Conservation (phyloP, 148 eudicot genomes). For the Persicaria maculosa region DNA sequence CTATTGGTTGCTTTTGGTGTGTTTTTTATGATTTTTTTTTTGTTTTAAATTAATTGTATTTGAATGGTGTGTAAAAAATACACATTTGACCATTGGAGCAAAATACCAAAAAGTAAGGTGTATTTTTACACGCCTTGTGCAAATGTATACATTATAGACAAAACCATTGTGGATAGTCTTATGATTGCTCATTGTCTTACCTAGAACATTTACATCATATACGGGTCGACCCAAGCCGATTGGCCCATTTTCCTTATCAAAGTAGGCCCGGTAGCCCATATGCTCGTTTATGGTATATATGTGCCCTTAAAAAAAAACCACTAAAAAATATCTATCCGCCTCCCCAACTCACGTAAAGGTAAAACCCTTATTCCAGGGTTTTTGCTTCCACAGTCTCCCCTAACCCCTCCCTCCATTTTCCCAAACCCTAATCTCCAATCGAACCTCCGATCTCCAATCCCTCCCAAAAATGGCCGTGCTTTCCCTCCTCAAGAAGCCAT, state of each 20-base stretch:
- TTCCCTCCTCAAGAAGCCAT: conserved; percentile 14
- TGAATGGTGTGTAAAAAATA: too few species aligned
- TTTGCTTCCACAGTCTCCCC: background rate
- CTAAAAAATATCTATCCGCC: conserved; percentile 3
- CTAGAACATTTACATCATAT: background rate
- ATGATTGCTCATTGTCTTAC: background rate
- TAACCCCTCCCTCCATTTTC: background rate
- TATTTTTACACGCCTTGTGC: too few species aligned
- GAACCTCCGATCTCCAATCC: background rate
- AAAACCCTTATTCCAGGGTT: conserved; percentile 10
- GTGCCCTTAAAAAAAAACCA: background rate
- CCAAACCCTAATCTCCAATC: background rate
- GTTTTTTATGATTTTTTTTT: too few species aligned
- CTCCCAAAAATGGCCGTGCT: conserved; percentile 4
- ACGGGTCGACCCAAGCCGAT: background rate
- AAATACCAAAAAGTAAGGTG: too few species aligned
- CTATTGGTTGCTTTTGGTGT: too few species aligned
- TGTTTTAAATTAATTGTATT: too few species aligned
- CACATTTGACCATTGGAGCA: too few species aligned
- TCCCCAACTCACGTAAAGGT: background rate
- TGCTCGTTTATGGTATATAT: background rate
- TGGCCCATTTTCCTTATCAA: background rate
- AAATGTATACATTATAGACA: too few species aligned
- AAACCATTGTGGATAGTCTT: too few species aligned
- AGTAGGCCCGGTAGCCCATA: too few species aligned